These are phyloP conservation scores for Fusarium circinatum DNA, from an alignment of 2,329 filamentous ascomycete genomes.

Conservation along the genomic window DNA sequence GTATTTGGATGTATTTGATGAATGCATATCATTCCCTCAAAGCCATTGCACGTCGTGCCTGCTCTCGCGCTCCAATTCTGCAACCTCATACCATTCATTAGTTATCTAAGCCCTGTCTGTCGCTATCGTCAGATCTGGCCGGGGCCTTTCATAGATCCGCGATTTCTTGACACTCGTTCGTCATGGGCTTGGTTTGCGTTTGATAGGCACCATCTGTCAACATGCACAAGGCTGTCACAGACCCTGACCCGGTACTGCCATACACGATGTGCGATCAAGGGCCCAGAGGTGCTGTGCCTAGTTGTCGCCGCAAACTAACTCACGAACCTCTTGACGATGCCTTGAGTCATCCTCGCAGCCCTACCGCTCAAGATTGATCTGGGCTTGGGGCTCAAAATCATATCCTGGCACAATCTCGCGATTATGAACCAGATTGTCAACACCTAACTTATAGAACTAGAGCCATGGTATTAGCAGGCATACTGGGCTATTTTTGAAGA, in stretches of 20 bases:
- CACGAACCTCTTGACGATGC: slow-evolving; percentile 34
- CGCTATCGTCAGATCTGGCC: slow-evolving; percentile 38
- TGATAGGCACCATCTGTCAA: slow-evolving; percentile 32
- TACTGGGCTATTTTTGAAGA: neutral
- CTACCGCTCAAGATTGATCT: slow-evolving; percentile 31
- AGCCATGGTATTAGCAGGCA: slow-evolving; percentile 14
- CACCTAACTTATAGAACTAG: slow-evolving; percentile 3
- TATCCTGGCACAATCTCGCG: slow-evolving; percentile 28
- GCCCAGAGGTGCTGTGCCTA: slow-evolving; percentile 36
- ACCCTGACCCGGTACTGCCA: slow-evolving; percentile 44
- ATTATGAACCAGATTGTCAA: slow-evolving; percentile 17
- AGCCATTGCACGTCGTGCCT: slow-evolving; percentile 22
- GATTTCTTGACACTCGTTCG: slow-evolving; percentile 19
- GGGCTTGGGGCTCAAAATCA: slow-evolving; percentile 22
- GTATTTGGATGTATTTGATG: slow-evolving; percentile 17
- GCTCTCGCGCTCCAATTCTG: slow-evolving; percentile 16
- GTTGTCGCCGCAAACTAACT: slow-evolving; percentile 28
- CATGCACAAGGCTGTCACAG: slow-evolving; percentile 41
- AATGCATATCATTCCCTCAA: slow-evolving; percentile 19
- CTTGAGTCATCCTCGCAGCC: slow-evolving; percentile 41
- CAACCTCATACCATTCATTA: neutral
- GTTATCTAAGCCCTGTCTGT: slow-evolving; percentile 13
- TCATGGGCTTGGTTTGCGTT: slow-evolving; percentile 13
- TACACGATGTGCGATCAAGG: slow-evolving; percentile 40
- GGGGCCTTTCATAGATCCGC: slow-evolving; percentile 27